These are phyloP conservation scores for Pseudodiploospora longispora DNA, from an alignment of 2,329 filamentous ascomycete genomes.

Conservation along the genomic window DNA sequence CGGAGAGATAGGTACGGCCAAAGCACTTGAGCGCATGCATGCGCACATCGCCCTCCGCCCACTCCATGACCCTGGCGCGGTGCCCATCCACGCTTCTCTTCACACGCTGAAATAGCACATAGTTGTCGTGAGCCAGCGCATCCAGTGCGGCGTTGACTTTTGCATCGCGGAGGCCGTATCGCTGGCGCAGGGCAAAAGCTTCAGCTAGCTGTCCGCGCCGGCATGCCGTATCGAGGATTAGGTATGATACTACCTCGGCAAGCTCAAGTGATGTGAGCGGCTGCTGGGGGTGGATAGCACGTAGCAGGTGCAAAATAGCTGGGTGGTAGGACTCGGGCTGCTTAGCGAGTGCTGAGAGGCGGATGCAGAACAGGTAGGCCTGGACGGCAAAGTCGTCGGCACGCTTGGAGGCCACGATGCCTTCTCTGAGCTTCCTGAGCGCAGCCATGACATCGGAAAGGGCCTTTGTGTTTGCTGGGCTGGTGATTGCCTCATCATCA, in stretches of 20 bases:
- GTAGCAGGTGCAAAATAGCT: slow-evolving; percentile 71
- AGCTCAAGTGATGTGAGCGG: slow-evolving; percentile 65
- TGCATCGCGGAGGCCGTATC: slow-evolving; percentile 55
- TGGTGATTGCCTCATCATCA: slow-evolving; percentile 10
- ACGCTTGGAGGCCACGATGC: slow-evolving; percentile 70
- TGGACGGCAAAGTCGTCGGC: slow-evolving; percentile 76
- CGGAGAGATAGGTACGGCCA: slow-evolving; percentile 69
- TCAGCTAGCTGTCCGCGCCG: slow-evolving; percentile 66
- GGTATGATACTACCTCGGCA: slow-evolving; percentile 71
- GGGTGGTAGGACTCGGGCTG: slow-evolving; percentile 87
- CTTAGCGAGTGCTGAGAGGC: slow-evolving; percentile 69
- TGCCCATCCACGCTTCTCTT: slow-evolving; percentile 71
- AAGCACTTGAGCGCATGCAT: slow-evolving; percentile 79
- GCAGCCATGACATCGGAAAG: slow-evolving; percentile 71
- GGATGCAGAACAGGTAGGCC: slow-evolving; percentile 85
- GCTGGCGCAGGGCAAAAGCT: slow-evolving; percentile 59
- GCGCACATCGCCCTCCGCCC: slow-evolving; percentile 66
- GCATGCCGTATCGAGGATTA: slow-evolving; percentile 83
- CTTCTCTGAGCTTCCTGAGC: slow-evolving; percentile 87
- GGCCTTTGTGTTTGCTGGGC: slow-evolving; percentile 44
- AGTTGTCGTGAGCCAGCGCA: slow-evolving; percentile 74
- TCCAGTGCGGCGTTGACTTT: slow-evolving; percentile 61
- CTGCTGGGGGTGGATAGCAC: slow-evolving; percentile 57
- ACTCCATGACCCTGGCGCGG: slow-evolving; percentile 70
- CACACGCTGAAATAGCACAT: slow-evolving; percentile 66